These are phyloP conservation scores for Skeletonema potamos DNA, from an alignment of 108 stramenopile genomes.

Conservation along the genomic window DNA sequence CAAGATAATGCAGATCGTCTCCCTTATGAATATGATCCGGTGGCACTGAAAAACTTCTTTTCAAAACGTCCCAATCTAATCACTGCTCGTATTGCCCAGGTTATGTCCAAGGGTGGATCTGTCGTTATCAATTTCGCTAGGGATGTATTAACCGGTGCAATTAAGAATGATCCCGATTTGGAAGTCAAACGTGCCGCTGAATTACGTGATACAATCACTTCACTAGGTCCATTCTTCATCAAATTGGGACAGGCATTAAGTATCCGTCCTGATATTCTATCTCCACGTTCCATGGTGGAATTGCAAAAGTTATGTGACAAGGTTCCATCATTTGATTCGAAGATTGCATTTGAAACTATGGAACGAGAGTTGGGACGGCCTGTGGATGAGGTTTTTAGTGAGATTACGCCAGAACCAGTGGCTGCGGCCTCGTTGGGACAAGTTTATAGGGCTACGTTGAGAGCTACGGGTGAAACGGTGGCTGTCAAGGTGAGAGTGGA, in stretches of 20 bases:
- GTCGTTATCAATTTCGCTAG: slow-evolving; percentile 51
- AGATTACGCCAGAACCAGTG: slow-evolving; percentile 93
- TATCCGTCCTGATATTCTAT: slow-evolving; percentile 91
- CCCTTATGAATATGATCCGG: slow-evolving; percentile 86
- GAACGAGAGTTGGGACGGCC: slow-evolving; percentile 81
- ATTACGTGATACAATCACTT: slow-evolving; percentile 86
- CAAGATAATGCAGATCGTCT: slow-evolving; percentile 21
- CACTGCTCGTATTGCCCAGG: slow-evolving; percentile 67
- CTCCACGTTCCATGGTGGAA: slow-evolving; percentile 92
- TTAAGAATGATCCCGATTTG: slow-evolving; percentile 70
- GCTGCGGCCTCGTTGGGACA: slow-evolving; percentile 93
- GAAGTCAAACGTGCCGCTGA: slow-evolving; percentile 85
- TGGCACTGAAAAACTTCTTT: slow-evolving; percentile 81
- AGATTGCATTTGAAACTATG: slow-evolving; percentile 89
- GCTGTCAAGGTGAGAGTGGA: slow-evolving; percentile 82
- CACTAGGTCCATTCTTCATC: slow-evolving; percentile 92
- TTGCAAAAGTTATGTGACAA: slow-evolving; percentile 95
- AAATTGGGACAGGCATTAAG: slow-evolving; percentile 83
- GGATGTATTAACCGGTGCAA: slow-evolving; percentile 57
- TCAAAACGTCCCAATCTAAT: slow-evolving; percentile 69
- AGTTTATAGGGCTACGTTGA: slow-evolving; percentile 82
- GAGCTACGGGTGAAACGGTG: slow-evolving; percentile 79
- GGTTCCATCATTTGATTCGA: slow-evolving; percentile 85
- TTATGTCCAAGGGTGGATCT: slow-evolving; percentile 60
- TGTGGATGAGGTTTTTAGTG: slow-evolving; percentile 81